Conservation (phyloP, 148 eudicot species). For the Diospyros lotus region DNA sequence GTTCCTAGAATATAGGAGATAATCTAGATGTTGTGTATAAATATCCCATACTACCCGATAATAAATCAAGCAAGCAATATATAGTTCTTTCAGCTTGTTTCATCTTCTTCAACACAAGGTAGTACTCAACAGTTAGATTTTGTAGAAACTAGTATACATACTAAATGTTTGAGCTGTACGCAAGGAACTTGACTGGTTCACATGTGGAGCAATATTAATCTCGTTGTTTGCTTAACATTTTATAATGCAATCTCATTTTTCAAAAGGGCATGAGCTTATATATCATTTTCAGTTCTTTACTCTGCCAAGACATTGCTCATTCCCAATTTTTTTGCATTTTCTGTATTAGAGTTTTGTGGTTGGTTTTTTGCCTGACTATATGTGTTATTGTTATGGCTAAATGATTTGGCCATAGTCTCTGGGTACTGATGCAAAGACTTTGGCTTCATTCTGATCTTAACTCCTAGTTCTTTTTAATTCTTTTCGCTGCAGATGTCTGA, state of each 20-base stretch:
- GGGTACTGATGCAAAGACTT: no score
- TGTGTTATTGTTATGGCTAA: background rate
- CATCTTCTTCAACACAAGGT: background rate
- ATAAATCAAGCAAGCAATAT: no score
- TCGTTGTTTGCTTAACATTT: background rate
- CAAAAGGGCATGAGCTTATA: no score
- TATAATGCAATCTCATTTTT: background rate
- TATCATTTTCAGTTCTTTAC: background rate
- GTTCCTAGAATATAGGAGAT: no score
- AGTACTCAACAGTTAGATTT: background rate
- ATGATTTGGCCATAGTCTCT: background rate
- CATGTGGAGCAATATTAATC: background rate
- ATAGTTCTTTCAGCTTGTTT: no score
- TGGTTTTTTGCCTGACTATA: background rate
- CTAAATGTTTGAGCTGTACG: background rate
- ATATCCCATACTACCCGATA: no score
- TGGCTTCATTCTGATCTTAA: background rate
- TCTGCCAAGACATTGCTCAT: background rate
- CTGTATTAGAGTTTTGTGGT: background rate
- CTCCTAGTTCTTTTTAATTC: slow-evolving; percentile 1
- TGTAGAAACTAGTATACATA: background rate
- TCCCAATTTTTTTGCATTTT: background rate
- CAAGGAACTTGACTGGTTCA: background rate
- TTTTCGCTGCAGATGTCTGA: slow-evolving; percentile 80
- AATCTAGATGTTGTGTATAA: no score